These are phyloP conservation scores for Tephrocybe rancida DNA, from an alignment of 768 basidiomycete genomes.

Conservation along the genomic window DNA sequence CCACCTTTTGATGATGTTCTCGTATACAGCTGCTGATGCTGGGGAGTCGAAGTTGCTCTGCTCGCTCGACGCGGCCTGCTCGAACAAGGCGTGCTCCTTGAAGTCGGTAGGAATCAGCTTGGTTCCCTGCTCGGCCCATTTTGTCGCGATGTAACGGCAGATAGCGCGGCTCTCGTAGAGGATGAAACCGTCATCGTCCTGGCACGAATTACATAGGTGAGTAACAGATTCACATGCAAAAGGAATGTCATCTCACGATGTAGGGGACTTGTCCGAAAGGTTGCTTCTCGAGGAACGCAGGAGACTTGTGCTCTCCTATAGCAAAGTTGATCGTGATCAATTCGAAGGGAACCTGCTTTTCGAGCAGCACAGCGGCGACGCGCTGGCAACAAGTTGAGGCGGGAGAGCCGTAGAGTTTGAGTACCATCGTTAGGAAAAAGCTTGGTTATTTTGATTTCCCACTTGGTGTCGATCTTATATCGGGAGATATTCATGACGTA, in stretches of 20 bases:
- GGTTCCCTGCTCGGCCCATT: constrained; percentile 49
- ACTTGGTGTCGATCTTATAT: too few species aligned
- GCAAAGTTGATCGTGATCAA: constrained; percentile 40
- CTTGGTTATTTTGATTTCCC: too few species aligned
- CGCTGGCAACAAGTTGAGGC: constrained; percentile 49
- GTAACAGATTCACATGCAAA: background rate
- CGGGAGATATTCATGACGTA: too few species aligned
- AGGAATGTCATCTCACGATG: constrained; percentile 23
- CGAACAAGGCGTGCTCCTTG: constrained; percentile 44
- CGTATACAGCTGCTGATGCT: constrained; percentile 41
- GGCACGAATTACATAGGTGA: constrained; percentile 45
- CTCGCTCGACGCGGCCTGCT: constrained; percentile 58
- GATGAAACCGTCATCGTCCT: too few species aligned
- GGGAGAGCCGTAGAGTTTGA: constrained; percentile 44
- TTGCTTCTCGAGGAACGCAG: constrained; percentile 39
- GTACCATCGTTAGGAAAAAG: constrained; percentile 43
- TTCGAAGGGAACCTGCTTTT: constrained; percentile 52
- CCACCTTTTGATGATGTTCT: constrained; percentile 55
- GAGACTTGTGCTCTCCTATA: constrained; percentile 41
- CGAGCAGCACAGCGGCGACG: constrained; percentile 43
- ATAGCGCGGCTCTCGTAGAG: too few species aligned
- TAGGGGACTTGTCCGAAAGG: constrained; percentile 44
- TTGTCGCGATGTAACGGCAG: too few species aligned
- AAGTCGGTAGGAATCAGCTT: constrained; percentile 48
- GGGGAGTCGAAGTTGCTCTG: constrained; percentile 51